Conservation (phyloP, 2,329 filamentous ascomycete genomes). For the Hypoxylon sp. region DNA sequence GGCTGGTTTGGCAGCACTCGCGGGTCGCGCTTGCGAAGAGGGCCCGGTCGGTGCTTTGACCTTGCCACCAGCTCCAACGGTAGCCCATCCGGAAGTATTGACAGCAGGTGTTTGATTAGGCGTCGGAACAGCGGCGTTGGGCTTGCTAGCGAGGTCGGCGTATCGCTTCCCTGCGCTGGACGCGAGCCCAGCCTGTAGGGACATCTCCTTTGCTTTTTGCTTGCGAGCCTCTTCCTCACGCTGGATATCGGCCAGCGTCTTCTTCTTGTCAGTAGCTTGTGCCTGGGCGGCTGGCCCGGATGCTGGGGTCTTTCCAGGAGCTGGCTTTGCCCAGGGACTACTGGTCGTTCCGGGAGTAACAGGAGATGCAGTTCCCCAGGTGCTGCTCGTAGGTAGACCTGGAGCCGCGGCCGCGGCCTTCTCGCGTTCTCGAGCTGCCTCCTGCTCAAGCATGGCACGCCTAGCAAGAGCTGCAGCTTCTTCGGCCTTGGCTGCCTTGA, state of each 20-base stretch:
- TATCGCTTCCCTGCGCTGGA: conserved; percentile 83
- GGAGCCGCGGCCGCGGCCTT: conserved; percentile 74
- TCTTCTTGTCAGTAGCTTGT: conserved; percentile 71
- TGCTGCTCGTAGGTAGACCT: conserved; percentile 88
- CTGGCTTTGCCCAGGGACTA: conserved; percentile 78
- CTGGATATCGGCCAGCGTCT: conserved; percentile 95
- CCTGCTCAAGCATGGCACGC: conserved; percentile 84
- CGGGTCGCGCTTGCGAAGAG: conserved; percentile 63
- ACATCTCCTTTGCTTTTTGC: conserved; percentile 73
- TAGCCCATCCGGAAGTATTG: conserved; percentile 83
- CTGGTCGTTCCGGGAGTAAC: conserved; percentile 68
- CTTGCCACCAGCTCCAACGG: conserved; percentile 94
- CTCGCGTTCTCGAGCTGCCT: conserved; percentile 75
- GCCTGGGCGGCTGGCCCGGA: conserved; percentile 54
- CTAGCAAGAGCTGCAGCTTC: conserved; percentile 83
- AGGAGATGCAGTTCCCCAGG: conserved; percentile 87
- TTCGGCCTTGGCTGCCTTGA: conserved; percentile 90
- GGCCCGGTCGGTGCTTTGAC: conserved; percentile 80
- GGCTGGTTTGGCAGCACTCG: conserved; percentile 61
- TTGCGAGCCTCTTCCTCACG: conserved; percentile 95
- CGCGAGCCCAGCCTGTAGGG: conserved; percentile 64
- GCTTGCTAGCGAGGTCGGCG: conserved; percentile 92
- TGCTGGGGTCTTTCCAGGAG: conserved; percentile 60
- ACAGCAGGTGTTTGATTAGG: conserved; percentile 60
- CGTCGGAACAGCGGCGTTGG: conserved; percentile 53